These are phyloP conservation scores for Aquanectria penicillioides DNA, from an alignment of 2,329 filamentous ascomycete genomes.

Conservation along the genomic window DNA sequence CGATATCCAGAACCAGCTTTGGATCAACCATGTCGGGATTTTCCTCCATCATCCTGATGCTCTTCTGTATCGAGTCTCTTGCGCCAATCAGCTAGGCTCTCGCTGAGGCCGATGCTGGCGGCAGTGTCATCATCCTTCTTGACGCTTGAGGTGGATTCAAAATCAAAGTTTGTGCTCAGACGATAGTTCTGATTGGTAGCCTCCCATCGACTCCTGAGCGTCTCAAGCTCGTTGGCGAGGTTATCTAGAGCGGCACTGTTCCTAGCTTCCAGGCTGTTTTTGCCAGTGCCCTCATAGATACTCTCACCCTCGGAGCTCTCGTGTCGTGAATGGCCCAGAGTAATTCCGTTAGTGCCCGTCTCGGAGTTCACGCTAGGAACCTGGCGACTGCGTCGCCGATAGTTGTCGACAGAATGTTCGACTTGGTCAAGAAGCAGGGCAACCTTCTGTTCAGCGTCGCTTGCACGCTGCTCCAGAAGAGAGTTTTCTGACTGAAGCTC, in stretches of 20 bases:
- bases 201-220: constrained; percentile 91
- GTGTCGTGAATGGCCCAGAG: constrained; percentile 58
- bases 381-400: constrained; percentile 80
- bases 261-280: constrained; percentile 54
- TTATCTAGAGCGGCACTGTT: constrained; percentile 83
- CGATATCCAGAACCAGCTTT: constrained; percentile 37
- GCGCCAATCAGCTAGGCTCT: constrained; percentile 82
- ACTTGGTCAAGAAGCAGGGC: constrained; percentile 94
- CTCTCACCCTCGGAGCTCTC: constrained; percentile 71
- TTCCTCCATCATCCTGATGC: constrained; percentile 44
- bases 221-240: constrained; percentile 91
- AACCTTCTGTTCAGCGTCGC: constrained; percentile 93
- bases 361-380: constrained; percentile 63
- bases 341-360: constrained; percentile 47
- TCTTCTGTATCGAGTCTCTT: constrained; percentile 74
- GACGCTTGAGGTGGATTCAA: constrained; percentile 63
- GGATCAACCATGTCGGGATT: constrained; percentile 39
- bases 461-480: constrained; percentile 82
- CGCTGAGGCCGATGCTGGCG: constrained; percentile 64
- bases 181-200: constrained; percentile 95
- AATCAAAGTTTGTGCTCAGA: constrained; percentile 88
- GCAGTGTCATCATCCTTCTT: constrained; percentile 58
- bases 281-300: constrained; percentile 63
- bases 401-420: constrained; percentile 92
- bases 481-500: constrained; percentile 85